Percentiles rank a stretch among this genome's conserved stretches.
Conservation (phyloP, 257 asterid species). For the Salvia rosmarinus region DNA sequence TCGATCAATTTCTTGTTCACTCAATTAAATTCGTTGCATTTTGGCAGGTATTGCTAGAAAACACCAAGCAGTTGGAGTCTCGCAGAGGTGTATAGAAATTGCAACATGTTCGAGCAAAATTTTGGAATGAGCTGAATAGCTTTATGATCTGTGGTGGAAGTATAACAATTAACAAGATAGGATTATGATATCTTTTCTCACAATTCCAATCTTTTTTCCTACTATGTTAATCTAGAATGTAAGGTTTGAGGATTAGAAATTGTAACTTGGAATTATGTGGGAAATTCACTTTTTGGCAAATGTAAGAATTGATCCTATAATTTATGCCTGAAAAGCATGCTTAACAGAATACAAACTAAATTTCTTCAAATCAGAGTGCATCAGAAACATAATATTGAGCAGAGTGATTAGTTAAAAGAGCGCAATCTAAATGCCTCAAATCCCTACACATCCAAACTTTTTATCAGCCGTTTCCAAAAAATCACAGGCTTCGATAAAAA, state of each 20-base stretch:
- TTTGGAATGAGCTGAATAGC: background rate
- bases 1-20: background rate
- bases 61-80: constrained; percentile 73
- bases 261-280: background rate
- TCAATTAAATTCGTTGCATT: background rate
- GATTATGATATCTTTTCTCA: background rate
- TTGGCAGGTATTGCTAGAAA: constrained; percentile 66
- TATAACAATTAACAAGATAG: background rate
- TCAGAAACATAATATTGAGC: background rate
- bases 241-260: background rate
- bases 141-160: no score
- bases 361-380: constrained; percentile 1
- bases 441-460: constrained; percentile 14
- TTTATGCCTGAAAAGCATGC: background rate
- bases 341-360: background rate
- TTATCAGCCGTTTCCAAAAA: constrained; percentile 43
- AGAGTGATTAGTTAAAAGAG: constrained; percentile 23
- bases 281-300: background rate
- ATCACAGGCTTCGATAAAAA: constrained; percentile 39
- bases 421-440: constrained; percentile 24
- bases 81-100: constrained; percentile 59
- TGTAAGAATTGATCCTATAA: background rate
- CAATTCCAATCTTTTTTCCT: background rate
- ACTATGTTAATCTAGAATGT: background rate
- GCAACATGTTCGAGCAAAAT: background rate